These are phyloP conservation scores for Diaporthe sp. DNA, from an alignment of 2,329 filamentous ascomycete genomes.

Conservation along the genomic window DNA sequence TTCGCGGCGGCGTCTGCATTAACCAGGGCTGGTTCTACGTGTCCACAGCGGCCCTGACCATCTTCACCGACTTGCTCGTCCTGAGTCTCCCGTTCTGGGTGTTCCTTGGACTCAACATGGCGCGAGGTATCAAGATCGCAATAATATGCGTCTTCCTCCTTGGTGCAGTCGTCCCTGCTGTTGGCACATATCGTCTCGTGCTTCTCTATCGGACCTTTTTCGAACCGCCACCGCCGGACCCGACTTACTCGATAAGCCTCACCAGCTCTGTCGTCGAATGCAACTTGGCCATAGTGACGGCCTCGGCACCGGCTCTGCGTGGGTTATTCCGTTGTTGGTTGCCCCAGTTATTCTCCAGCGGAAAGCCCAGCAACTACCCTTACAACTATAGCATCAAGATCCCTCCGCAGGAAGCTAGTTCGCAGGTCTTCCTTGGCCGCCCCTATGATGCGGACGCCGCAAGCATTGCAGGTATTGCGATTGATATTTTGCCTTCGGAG, in stretches of 20 bases:
- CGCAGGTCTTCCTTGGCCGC: neutral
- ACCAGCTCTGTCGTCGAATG: conserved; percentile 41
- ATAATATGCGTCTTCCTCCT: conserved; percentile 46
- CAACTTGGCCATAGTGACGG: conserved; percentile 41
- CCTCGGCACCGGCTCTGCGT: conserved; percentile 40
- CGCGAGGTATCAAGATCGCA: conserved; percentile 43
- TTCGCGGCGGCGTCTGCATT: conserved; percentile 46
- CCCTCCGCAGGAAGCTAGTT: neutral
- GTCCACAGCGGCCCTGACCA: conserved; percentile 53
- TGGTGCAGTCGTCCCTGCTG: conserved; percentile 38
- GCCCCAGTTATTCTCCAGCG: conserved; percentile 27
- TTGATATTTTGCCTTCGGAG: neutral
- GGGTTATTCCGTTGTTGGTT: conserved; percentile 40
- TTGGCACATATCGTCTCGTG: conserved; percentile 39
- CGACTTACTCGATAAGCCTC: conserved; percentile 40
- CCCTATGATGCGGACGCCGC: neutral
- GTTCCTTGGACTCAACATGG: conserved; percentile 45
- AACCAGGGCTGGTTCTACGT: conserved; percentile 42
- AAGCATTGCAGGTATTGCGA: neutral
- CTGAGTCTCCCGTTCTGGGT: conserved; percentile 53
- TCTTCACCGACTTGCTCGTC: conserved; percentile 55
- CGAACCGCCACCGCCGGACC: conserved; percentile 37
- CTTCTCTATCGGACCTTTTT: conserved; percentile 38
- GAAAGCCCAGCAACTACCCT: neutral
- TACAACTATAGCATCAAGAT: conserved; percentile 5